Percentiles rank a stretch among this genome's conserved stretches.
phyloP scores from a whole-genome alignment of 768 basidiomycete genomes.

The Mycena vitilis region DNA sequence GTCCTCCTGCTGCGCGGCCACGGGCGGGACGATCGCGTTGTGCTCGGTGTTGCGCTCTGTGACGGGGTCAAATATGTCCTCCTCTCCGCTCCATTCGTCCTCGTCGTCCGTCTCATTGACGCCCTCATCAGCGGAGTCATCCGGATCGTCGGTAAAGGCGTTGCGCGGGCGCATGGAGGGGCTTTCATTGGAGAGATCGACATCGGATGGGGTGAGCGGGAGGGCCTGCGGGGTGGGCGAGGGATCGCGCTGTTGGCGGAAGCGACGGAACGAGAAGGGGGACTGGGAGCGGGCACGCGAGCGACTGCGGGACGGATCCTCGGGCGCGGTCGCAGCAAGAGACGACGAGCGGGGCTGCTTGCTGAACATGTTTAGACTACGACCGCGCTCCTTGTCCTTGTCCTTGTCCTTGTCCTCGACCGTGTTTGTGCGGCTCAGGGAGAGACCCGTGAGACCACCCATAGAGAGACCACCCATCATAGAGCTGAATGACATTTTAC shows the following conservation, averaged over 20 bases:
- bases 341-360: constrained; percentile 64
- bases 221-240: constrained; percentile 69
- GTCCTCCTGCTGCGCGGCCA: constrained; percentile 64
- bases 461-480: constrained; percentile 79
- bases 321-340: constrained; percentile 52
- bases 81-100: constrained; percentile 69
- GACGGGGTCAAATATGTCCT: constrained; percentile 73
- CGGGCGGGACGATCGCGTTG: constrained; percentile 68
- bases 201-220: constrained; percentile 71
- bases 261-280: constrained; percentile 81
- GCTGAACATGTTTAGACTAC: constrained; percentile 54
- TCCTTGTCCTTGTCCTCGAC: constrained; percentile 46
- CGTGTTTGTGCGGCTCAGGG: constrained; percentile 67
- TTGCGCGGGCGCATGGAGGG: constrained; percentile 69
- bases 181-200: constrained; percentile 67
- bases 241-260: constrained; percentile 66
- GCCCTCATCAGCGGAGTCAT: constrained; percentile 74
- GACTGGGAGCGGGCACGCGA: constrained; percentile 81
- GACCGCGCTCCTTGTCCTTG: constrained; percentile 62
- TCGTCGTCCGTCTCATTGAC: constrained; percentile 61
- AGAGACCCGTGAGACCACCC: constrained; percentile 68
- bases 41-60: constrained; percentile 91
- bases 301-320: constrained; percentile 58
- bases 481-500: constrained; percentile 71
- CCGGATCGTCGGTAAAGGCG: constrained; percentile 67